Base-by-base conservation (phyloP, 2,329 filamentous ascomycete genomes). In the Anisogramma anomala region DNA sequence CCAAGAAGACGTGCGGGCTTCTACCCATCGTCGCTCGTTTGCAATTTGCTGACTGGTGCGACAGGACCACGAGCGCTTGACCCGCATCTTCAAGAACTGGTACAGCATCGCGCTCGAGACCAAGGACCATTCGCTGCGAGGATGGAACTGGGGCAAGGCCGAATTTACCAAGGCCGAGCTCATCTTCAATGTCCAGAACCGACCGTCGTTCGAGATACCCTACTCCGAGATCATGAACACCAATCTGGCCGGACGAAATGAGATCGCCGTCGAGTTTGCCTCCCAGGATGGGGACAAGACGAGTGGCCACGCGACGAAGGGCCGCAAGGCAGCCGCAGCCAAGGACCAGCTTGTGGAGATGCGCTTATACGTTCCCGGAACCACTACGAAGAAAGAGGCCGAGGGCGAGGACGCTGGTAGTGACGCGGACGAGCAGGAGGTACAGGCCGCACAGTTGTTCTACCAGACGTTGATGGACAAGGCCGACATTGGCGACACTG, bases 141-240 rank as follows among this genome's bases (percentile, higher is more conserved):
- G 91, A 42, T 98, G 91, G 91, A 98, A 98, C 61, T 98, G 91
- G 93, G 91, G 91, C 55, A 98, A 96, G 65, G 85, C 86, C 49
- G 91, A 98, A 55, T 94, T 98, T 59, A 82, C 83, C 47, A 94
- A 96, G 64, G 82, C 87, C 41, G 91, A 98, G 66, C 76, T 98
- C 42, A 77, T 84, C 22, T 98, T 98, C 71, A 96, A 88, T 60
- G 91, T 98, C 27, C 87, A 94, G 59, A 98, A 95, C 63, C 79
- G 87, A 53, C 91, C 91, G 3, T 85, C 89, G 4, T 98, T 98
- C 61, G 91, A 96, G 63, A 80, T 98, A 4, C 88, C 93, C 10
- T 98, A 96, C 66, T 84, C 87, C 34, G 91, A 98, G 61, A 93
- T 98, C 52, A 88, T 84, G 43, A 98, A 98, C 65, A 96, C 91